A percentile compares a stretch with the other conserved stretches of the same genome.
These are phyloP conservation scores for Dactylellina parvicollis DNA, from an alignment of 2,329 filamentous ascomycete genomes.

Conservation along the genomic window DNA sequence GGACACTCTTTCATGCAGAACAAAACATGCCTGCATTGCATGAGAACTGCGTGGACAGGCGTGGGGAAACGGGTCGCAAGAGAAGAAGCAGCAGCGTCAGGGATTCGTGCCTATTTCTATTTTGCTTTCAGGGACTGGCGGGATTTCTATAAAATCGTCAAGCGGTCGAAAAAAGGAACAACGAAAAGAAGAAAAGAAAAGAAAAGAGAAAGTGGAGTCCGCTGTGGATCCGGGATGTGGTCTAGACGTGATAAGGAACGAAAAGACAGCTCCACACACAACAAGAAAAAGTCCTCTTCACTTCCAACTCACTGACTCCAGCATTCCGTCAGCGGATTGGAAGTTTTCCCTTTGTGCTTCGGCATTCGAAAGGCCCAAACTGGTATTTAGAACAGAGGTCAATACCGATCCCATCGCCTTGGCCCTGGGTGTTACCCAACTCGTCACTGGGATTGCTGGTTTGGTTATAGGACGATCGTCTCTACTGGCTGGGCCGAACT, in stretches of 20 bases:
- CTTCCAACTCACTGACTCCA: neutral
- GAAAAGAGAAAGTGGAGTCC: too few species aligned
- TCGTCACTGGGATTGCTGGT: constrained; percentile 41
- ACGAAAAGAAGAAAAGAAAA: too few species aligned
- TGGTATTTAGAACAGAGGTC: constrained; percentile 42
- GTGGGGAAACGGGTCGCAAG: constrained; percentile 54
- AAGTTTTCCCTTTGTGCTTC: constrained; percentile 8
- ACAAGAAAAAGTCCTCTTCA: constrained; percentile 6
- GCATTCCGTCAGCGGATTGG: constrained; percentile 14
- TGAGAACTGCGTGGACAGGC: constrained; percentile 53
- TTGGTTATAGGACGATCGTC: constrained; percentile 25
- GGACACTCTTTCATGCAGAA: constrained; percentile 33
- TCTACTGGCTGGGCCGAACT: constrained; percentile 37
- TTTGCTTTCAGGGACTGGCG: constrained; percentile 44
- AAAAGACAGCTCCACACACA: too few species aligned
- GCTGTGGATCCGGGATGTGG: constrained; percentile 36
- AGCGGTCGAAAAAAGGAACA: too few species aligned
- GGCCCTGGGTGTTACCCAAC: constrained; percentile 35
- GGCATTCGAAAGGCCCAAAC: constrained; percentile 31
- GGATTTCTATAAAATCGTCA: constrained; percentile 36
- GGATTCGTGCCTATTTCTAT: constrained; percentile 43
- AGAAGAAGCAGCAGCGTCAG: constrained; percentile 43
- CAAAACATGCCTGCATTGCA: constrained; percentile 44
- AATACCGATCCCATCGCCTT: constrained; percentile 44
- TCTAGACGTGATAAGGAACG: constrained; percentile 34